Evolutionary conservation across 1,284 basidiomycete genomes (phyloP).

Genomic region (Coniferiporia weirii): DNA sequence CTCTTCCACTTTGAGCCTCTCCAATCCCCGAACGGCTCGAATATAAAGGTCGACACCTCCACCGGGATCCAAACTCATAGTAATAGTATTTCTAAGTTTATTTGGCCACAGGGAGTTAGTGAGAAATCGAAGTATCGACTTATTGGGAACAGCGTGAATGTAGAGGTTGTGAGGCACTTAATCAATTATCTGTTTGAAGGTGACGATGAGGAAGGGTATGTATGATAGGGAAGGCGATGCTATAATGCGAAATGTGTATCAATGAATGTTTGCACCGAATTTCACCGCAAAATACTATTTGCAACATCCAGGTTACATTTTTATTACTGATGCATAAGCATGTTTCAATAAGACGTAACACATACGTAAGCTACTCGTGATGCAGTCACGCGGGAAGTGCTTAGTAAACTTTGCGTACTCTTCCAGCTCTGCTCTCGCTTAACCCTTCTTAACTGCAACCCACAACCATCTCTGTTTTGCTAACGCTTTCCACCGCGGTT

Average conservation of each 20-base stretch:
- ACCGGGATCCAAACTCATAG: neutral
- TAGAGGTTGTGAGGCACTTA: conserved; percentile 54
- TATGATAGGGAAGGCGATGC: neutral
- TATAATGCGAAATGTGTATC: neutral
- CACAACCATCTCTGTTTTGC: conserved; percentile 23
- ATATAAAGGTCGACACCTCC: neutral
- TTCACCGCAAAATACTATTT: too few species aligned
- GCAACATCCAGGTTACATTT: too few species aligned
- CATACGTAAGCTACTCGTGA: too few species aligned
- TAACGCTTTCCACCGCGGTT: conserved; percentile 21
- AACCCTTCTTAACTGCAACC: conserved; percentile 19
- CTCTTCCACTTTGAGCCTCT: conserved; percentile 53
- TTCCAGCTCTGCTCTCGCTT: neutral
- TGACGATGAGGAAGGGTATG: neutral
- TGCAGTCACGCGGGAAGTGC: neutral
- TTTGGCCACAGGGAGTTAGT: conserved; percentile 56
- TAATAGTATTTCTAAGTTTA: conserved; percentile 38
- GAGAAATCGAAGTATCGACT: conserved; percentile 65
- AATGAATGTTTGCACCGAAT: too few species aligned
- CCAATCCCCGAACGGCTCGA: conserved; percentile 2
- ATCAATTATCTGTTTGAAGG: conserved; percentile 47
- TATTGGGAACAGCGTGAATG: conserved; percentile 78
- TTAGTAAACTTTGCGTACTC: neutral
- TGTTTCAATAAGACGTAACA: too few species aligned
- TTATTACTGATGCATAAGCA: too few species aligned